A percentile compares a stretch with the other conserved stretches of the same genome.
Conservation (phyloP, 2,329 filamentous ascomycete species). For the Colletotrichum filicis region DNA sequence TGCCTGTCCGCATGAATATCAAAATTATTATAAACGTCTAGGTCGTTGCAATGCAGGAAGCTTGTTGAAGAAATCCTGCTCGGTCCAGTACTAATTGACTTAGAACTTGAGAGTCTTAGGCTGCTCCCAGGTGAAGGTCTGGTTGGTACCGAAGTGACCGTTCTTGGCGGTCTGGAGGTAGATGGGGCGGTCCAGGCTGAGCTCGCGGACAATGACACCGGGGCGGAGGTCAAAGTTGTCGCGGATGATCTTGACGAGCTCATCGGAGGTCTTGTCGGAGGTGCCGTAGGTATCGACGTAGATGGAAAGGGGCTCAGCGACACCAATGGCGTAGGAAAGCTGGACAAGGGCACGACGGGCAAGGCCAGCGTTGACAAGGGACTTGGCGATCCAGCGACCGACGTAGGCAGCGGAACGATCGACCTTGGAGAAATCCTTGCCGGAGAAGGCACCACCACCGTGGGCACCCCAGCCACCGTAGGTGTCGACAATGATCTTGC, state of each 20-base stretch:
- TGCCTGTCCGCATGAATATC: conserved; percentile 35
- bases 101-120: conserved; percentile 95
- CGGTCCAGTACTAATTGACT: conserved; percentile 43
- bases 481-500: conserved; percentile 99
- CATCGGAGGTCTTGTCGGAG: conserved; percentile 86
- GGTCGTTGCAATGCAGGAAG: conserved; percentile 37
- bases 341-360: conserved; percentile 95
- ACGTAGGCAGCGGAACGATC: conserved; percentile 98
- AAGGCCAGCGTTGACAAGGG: conserved; percentile 87
- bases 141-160: conserved; percentile 98
- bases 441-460: conserved; percentile 99
- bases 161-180: conserved; percentile 99
- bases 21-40: conserved; percentile 37
- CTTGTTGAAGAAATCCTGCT: conserved; percentile 38
- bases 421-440: conserved; percentile 99
- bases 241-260: conserved; percentile 94
- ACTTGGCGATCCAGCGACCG: conserved; percentile 99
- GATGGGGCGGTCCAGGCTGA: conserved; percentile 94
- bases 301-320: conserved; percentile 96
- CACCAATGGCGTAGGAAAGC: conserved; percentile 99
- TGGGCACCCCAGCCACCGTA: conserved; percentile 99
- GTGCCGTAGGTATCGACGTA: conserved; percentile 99
- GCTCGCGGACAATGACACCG: conserved; percentile 98
- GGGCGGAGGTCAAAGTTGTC: conserved; percentile 98
- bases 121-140: conserved; percentile 98